Evolutionary conservation across 148 eudicot species (phyloP).

Genomic region (Heliosperma pusillum): DNA sequence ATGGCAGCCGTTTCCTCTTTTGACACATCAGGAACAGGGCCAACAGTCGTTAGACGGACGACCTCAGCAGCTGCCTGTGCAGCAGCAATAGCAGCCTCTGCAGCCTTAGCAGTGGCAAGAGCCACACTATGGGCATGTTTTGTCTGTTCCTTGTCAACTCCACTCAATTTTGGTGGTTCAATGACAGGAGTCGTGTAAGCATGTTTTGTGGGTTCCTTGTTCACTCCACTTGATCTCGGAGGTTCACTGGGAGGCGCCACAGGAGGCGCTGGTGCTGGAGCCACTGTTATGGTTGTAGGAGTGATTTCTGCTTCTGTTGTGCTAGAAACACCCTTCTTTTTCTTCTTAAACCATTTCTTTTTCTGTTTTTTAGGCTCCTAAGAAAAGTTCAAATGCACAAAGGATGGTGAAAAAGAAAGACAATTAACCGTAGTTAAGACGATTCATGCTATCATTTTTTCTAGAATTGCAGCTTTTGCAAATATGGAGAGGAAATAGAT

Average conservation of each 20-base stretch:
- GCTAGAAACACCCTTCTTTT: conserved; percentile 29
- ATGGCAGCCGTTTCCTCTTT: conserved; percentile 67
- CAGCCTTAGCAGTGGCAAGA: conserved; percentile 43
- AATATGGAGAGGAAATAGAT: background rate
- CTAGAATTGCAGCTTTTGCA: background rate
- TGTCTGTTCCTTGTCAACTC: conserved; percentile 24
- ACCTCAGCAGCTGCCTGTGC: conserved; percentile 58
- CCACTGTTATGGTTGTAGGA: conserved; percentile 11
- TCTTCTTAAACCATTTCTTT: conserved; percentile 52
- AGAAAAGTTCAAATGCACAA: background rate
- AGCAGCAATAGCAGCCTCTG: conserved; percentile 49
- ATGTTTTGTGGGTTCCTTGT: conserved; percentile 14
- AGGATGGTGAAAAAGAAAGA: background rate
- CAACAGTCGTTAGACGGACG: conserved; percentile 30
- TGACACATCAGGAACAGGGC: conserved; percentile 38
- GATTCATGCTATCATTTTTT: background rate
- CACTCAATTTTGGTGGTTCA: conserved; percentile 1
- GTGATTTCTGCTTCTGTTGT: conserved; percentile 27
- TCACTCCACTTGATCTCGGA: conserved; percentile 9
- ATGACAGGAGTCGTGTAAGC: background rate
- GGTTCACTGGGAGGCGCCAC: conserved; percentile 27
- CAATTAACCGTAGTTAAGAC: background rate
- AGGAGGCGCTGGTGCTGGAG: conserved; percentile 11
- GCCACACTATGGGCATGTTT: conserved; percentile 40
- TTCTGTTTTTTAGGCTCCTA: conserved; percentile 56